Percentiles rank a stretch among this genome's conserved stretches.
Evolutionary conservation across 2,329 filamentous ascomycete species (phyloP).

Genomic region (Intubia oerlemansii): DNA sequence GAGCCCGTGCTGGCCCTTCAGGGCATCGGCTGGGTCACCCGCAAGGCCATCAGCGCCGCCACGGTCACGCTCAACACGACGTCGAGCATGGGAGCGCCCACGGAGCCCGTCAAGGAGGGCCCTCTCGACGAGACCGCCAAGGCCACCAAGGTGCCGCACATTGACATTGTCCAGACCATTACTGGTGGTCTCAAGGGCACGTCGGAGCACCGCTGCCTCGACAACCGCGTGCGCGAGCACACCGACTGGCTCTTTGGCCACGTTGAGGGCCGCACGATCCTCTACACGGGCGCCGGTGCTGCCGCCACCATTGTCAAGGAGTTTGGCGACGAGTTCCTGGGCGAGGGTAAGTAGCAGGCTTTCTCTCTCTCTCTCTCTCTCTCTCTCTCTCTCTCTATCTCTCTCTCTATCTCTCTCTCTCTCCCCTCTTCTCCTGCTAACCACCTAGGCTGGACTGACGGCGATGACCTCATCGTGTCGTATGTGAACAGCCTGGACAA

Average conservation of each 20-base stretch:
- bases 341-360: slow-evolving; percentile 20
- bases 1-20: slow-evolving; percentile 52
- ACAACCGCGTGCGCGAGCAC: slow-evolving; percentile 37
- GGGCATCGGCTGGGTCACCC: slow-evolving; percentile 48
- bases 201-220: slow-evolving; percentile 30
- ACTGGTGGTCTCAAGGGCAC: slow-evolving; percentile 51
- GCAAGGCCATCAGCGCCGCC: slow-evolving; percentile 49
- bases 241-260: slow-evolving; percentile 62
- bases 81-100: slow-evolving; percentile 25
- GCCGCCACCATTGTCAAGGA: slow-evolving; percentile 31
- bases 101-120: slow-evolving; percentile 16
- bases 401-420: too few relatives aligned
- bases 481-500: slow-evolving; percentile 30
- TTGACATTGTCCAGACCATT: slow-evolving; percentile 51
- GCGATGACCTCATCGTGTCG: slow-evolving; percentile 43
- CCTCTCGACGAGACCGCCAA: slow-evolving; percentile 8
- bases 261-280: slow-evolving; percentile 38
- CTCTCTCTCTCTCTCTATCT: neutral
- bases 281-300: slow-evolving; percentile 13
- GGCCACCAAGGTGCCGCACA: slow-evolving; percentile 22
- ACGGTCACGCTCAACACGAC: slow-evolving; percentile 45
- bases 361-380: neutral
- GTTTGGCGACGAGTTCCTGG: slow-evolving; percentile 23
- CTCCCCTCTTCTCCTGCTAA: neutral
- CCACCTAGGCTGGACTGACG: slow-evolving; percentile 23